Evolutionary conservation across 805 yeast genomes (phyloP).

Genomic region (Yamadazyma akitaensis): DNA sequence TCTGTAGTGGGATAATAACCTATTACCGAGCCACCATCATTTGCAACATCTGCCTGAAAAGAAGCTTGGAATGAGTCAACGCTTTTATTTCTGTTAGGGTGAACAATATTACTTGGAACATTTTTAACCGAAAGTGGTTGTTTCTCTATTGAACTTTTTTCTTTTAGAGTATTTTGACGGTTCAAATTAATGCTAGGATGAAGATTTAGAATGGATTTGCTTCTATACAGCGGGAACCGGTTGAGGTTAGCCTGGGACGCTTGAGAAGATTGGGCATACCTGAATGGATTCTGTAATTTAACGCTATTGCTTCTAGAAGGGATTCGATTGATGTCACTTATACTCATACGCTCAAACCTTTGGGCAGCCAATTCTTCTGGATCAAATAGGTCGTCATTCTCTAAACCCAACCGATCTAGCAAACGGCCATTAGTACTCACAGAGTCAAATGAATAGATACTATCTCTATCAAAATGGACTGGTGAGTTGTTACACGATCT

Average conservation of each 20-base stretch:
- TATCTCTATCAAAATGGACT: constrained; percentile 25
- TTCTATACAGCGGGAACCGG: constrained; percentile 5
- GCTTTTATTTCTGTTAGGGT: constrained; percentile 22
- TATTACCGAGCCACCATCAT: background rate
- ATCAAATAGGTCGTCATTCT: constrained; percentile 20
- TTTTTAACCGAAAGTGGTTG: constrained; percentile 12
- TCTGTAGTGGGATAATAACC: background rate
- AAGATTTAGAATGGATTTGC: constrained; percentile 1
- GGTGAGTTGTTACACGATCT: background rate
- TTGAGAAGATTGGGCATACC: background rate
- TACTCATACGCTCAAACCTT: constrained; percentile 8
- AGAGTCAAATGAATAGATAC: constrained; percentile 43
- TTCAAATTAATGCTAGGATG: constrained; percentile 1
- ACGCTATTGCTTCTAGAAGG: background rate
- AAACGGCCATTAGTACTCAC: constrained; percentile 42
- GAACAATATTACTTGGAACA: constrained; percentile 19
- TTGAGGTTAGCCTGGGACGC: background rate
- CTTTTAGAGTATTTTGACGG: background rate
- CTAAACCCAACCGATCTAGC: constrained; percentile 35
- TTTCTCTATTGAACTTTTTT: constrained; percentile 2
- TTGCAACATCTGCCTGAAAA: constrained; percentile 1
- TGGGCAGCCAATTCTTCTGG: constrained; percentile 10
- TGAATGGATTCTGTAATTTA: constrained; percentile 4
- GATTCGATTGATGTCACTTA: constrained; percentile 2
- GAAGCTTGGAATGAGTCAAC: constrained; percentile 20